These are phyloP conservation scores for Gryganskiella cystojenkinii DNA, from an alignment of 192 early-diverging fungal genomes.

Conservation along the genomic window DNA sequence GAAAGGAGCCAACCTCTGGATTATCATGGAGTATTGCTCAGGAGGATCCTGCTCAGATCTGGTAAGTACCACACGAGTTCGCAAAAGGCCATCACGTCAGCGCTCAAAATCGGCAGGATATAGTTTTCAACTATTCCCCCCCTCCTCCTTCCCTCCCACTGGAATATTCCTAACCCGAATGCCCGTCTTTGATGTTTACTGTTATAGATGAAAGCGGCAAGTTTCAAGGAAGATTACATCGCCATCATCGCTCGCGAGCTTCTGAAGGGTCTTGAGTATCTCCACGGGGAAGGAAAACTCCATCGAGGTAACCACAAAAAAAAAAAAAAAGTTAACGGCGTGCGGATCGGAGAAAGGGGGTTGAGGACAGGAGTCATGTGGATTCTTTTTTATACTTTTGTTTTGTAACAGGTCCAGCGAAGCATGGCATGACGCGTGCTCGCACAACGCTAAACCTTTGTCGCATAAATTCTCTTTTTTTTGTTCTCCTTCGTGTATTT, in stretches of 20 bases:
- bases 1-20: conserved; percentile 92
- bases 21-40: conserved; percentile 97
- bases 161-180: background rate
- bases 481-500: too few species aligned
- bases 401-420: background rate
- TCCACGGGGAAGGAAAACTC: conserved; percentile 91
- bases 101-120: too few species aligned
- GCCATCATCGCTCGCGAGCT: conserved; percentile 92
- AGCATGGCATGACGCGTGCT: background rate
- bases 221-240: conserved; percentile 89
- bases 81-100: background rate
- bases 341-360: background rate
- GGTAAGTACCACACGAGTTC: conserved; percentile 54
- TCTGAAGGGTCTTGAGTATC: conserved; percentile 90
- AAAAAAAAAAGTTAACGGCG: too few species aligned
- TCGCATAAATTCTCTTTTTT: background rate
- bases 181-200: background rate
- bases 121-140: background rate
- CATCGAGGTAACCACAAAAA: conserved; percentile 68
- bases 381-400: conserved; percentile 3
- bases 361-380: too few species aligned
- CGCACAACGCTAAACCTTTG: background rate
- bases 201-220: conserved; percentile 91
- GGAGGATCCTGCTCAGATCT: conserved; percentile 96
- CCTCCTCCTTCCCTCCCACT: background rate